Base-by-base conservation (phyloP, 352 stramenopile species). In the Pythium brachiatum region DNA sequence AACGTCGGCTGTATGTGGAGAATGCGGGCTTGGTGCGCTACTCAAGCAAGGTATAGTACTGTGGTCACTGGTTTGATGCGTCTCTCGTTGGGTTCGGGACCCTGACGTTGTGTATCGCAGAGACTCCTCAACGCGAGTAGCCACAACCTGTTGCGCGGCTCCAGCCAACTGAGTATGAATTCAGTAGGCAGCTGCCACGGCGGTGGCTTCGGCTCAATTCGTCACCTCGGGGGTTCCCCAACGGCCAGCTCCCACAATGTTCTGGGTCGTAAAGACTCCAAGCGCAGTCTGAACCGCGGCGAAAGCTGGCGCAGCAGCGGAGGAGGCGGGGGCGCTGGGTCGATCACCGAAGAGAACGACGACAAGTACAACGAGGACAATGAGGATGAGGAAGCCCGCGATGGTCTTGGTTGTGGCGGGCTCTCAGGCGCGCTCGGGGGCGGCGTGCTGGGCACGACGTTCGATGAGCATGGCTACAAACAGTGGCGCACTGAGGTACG, bases 381-480 rank as follows among this genome's bases (percentile, higher is more conserved):
- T 11, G 62, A 65, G 2, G 44, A 46, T 4, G 46, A 53, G 15
- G 46, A 2, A 38, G 36, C 44, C 27, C 2, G 34, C 53, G 68
- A 21, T 44, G 44, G 13, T 59, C 72, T 53, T 64, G 41, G 7
- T 64, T 64, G 50, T 64, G 13, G 21, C 15, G 53, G 44, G 1
- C 8, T 12, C 18, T 8, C n/a, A n/a, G 18, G 25, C 7, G 38
- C 43, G 41, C 27, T 31, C 0, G 31, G 21, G 12, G 53, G 51
- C n/a, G 64, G 64, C n/a, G 55, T 68, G 11, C 64, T 78, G 39
- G 74, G 56, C n/a, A 79, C 70, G 41, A 75, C 63, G 0, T 88
- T 89, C 36, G 63, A 89, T 55, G 82, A 91, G 61, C 64, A 75
- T 15, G 74, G 85, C 46, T 89, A 89, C 66, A 54, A 79, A 27